Evolutionary conservation across 306 rosid species (phyloP).

Genomic region (Echinosophora koreensis): DNA sequence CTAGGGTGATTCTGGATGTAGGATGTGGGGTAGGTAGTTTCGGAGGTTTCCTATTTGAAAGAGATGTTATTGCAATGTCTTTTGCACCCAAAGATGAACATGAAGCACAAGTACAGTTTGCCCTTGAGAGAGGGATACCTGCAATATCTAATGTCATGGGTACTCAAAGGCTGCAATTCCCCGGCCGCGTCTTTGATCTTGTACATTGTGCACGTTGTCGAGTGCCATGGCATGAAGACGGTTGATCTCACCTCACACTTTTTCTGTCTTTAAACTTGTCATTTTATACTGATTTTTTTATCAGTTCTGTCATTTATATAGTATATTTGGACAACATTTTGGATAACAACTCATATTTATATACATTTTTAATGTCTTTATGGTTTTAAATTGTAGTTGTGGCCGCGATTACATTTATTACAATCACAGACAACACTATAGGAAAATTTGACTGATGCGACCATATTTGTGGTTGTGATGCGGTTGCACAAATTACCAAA

Average conservation of each 20-base stretch:
- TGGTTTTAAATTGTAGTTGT: no score
- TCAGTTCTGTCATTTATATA: no score
- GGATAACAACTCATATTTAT: no score
- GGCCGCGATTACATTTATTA: no score
- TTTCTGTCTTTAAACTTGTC: background rate
- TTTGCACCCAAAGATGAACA: constrained; percentile 94
- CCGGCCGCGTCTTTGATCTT: constrained; percentile 72
- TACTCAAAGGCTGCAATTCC: constrained; percentile 80
- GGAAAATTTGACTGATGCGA: no score
- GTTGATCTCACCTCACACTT: constrained; percentile 37
- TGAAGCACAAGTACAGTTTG: constrained; percentile 90
- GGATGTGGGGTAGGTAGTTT: constrained; percentile 93
- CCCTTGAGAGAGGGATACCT: constrained; percentile 86
- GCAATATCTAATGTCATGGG: constrained; percentile 95
- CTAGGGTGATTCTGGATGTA: constrained; percentile 76
- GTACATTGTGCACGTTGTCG: constrained; percentile 86
- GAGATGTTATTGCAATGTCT: constrained; percentile 81
- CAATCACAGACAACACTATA: no score
- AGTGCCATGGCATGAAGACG: constrained; percentile 84
- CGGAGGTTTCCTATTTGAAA: constrained; percentile 76
- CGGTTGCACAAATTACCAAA: no score
- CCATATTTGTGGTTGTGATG: no score
- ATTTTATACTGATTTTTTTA: background rate
- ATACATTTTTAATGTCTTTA: no score
- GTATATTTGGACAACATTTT: no score